Conservation (phyloP, 2,329 filamentous ascomycete species). For the Hymenoscyphus infarciens region DNA sequence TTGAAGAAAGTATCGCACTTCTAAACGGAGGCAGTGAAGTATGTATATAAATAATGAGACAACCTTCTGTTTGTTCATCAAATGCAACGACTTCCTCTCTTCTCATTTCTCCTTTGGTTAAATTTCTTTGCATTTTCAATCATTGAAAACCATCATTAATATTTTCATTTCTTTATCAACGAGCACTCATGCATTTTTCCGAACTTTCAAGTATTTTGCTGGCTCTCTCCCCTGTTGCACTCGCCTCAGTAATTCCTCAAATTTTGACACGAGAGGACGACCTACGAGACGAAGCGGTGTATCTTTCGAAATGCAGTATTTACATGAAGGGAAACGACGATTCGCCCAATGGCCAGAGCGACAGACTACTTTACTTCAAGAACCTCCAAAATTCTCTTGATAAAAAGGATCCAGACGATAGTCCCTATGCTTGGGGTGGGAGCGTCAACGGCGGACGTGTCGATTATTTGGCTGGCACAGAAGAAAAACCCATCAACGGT, state of each 20-base stretch:
- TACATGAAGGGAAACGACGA: conserved; percentile 1
- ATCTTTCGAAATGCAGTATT: background rate
- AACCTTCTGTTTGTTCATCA: too few species aligned
- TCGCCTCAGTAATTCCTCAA: background rate
- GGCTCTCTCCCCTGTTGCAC: background rate
- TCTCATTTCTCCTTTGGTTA: too few species aligned
- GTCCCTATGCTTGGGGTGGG: background rate
- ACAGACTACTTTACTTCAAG: conserved; percentile 8
- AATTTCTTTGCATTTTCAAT: too few species aligned
- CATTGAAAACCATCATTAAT: too few species aligned
- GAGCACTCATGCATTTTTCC: conserved; percentile 1
- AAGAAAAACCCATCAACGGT: conserved; percentile 6
- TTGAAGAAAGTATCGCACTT: too few species aligned
- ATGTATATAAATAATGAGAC: too few species aligned
- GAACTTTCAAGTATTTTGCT: conserved; percentile 2
- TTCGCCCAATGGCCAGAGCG: background rate
- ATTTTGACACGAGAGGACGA: conserved; percentile 4
- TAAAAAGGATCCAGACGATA: background rate
- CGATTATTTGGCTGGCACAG: background rate
- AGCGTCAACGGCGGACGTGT: background rate
- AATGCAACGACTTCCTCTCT: too few species aligned
- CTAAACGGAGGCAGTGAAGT: too few species aligned
- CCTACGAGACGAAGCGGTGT: conserved; percentile 7
- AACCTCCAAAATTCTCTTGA: background rate
- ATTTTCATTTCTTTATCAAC: too few species aligned